phyloP scores from a whole-genome alignment of 495 filamentous ascomycete species.

The Evansstolkia leycettana region DNA sequence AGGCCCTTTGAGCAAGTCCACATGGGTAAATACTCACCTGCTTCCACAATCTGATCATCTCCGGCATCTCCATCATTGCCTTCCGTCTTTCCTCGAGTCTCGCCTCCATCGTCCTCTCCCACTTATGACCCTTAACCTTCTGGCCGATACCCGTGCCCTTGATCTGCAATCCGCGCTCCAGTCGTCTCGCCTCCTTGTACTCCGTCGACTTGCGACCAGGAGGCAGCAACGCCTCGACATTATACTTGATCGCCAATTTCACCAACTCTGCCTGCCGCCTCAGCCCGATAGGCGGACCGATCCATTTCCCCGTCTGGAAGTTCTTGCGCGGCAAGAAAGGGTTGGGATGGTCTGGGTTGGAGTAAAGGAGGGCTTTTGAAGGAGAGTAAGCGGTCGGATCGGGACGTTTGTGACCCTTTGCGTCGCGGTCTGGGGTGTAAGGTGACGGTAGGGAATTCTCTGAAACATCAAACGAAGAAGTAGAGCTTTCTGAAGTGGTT shows the following conservation, averaged over 20 bases:
- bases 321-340: conserved; percentile 67
- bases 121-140: conserved; percentile 84
- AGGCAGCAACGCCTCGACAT: conserved; percentile 76
- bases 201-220: conserved; percentile 63
- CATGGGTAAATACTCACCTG: conserved; percentile 46
- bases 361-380: conserved; percentile 25
- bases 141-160: conserved; percentile 89
- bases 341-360: conserved; percentile 36
- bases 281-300: conserved; percentile 65
- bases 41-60: conserved; percentile 84
- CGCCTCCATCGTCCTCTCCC: conserved; percentile 76
- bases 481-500: too few relatives aligned
- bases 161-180: conserved; percentile 63
- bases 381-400: conserved; percentile 21
- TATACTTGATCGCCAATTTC: conserved; percentile 68
- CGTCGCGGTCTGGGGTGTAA: conserved; percentile 35
- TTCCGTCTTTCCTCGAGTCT: conserved; percentile 77
- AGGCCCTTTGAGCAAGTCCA: neutral
- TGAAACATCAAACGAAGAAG: too few relatives aligned
- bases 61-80: conserved; percentile 90
- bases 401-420: conserved; percentile 26
- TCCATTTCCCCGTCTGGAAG: conserved; percentile 63
- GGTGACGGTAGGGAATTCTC: conserved; percentile 23
- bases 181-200: conserved; percentile 48
- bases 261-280: conserved; percentile 85